phyloP scores from a whole-genome alignment of 1,139 yeast genomes.

The Magnusiomyces tetraspermus region DNA sequence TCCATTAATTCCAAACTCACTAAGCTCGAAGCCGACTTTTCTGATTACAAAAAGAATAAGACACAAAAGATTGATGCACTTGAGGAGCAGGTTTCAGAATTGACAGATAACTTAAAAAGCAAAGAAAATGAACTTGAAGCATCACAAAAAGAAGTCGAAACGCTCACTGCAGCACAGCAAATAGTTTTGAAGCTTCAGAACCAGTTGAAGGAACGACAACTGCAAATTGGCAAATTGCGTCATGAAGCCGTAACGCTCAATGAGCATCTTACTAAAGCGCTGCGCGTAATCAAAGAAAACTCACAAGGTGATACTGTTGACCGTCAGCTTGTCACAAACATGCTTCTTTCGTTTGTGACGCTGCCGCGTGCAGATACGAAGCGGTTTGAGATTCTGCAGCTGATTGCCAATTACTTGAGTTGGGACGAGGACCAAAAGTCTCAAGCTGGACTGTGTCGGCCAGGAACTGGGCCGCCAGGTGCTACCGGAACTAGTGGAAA shows the following conservation, averaged over 20 bases:
- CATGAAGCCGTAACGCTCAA: slow-evolving; percentile 93
- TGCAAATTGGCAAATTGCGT: slow-evolving; percentile 77
- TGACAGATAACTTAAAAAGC: not conserved
- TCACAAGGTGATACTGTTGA: slow-evolving; percentile 72
- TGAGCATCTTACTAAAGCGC: slow-evolving; percentile 87
- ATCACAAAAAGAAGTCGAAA: not conserved
- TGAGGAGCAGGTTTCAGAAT: slow-evolving; percentile 3
- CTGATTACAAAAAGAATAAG: not conserved
- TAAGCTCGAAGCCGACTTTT: not conserved
- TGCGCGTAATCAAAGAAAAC: slow-evolving; percentile 67
- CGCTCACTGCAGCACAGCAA: not conserved
- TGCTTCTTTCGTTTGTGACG: slow-evolving; percentile 73
- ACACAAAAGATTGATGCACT: not conserved
- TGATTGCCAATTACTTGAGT: slow-evolving; percentile 69
- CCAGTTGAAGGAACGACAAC: slow-evolving; percentile 61
- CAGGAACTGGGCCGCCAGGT: slow-evolving; percentile 7
- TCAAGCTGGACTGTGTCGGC: slow-evolving; percentile 68
- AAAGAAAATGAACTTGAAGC: not conserved
- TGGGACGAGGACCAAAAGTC: slow-evolving; percentile 82
- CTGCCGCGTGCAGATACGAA: slow-evolving; percentile 91
- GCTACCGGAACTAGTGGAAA: not conserved
- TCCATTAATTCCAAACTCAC: slow-evolving; percentile 6
- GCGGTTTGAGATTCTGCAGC: slow-evolving; percentile 80
- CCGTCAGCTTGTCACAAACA: slow-evolving; percentile 76
- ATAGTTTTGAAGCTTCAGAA: slow-evolving; percentile 35